Base-by-base conservation (phyloP, 140 eudicot species). In the Erigeron philadelphicus region DNA sequence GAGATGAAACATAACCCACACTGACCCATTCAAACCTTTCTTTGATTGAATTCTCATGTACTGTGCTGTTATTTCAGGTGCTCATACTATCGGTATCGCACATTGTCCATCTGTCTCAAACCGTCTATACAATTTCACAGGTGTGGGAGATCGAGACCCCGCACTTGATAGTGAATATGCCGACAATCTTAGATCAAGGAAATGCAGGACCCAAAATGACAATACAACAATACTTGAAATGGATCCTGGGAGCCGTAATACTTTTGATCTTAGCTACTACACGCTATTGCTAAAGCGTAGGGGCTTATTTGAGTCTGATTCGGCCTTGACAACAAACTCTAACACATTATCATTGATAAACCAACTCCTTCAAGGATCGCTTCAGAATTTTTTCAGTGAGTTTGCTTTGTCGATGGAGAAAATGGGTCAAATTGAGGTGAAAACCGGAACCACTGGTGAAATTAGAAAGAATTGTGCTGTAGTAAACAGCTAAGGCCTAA, bases 231-330 rank as follows among this genome's bases (percentile, higher is more conserved):
- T 31, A 52, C 87, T 78, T 1, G 95, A 89, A 79, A 87, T 89
- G 96, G 96, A 89, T 70, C 96, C 96, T 0, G 96, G 91, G 46
- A 89, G 95, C 68, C 80, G 82, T 21, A 82, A 84, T 58, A 89
- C 91, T 21, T 89, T 89, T 63, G 96, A 89, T 78, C 89, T 84
- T 0, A 79, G 87, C 68, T 89, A 89, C 84, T 89, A 86, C 78
- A 47, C 72, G 23, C 74, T 78, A 18, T 67, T 89, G 64, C 81
- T 83, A 2, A 89, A 84, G 43, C 75, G 96, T 31, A 73, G 96
- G 57, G 95, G 95, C 1, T 77, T 87, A 10, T 89, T 89, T 55
- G 61, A 72, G 66, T 84, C 92, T 9, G 96, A 89, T 67, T 79
- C 95, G 5, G 87, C 88, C 25, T 71, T 89, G 61, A 73, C 87